These are phyloP conservation scores for Xylaria castorea DNA, from an alignment of 495 filamentous ascomycete genomes.

Conservation along the genomic window DNA sequence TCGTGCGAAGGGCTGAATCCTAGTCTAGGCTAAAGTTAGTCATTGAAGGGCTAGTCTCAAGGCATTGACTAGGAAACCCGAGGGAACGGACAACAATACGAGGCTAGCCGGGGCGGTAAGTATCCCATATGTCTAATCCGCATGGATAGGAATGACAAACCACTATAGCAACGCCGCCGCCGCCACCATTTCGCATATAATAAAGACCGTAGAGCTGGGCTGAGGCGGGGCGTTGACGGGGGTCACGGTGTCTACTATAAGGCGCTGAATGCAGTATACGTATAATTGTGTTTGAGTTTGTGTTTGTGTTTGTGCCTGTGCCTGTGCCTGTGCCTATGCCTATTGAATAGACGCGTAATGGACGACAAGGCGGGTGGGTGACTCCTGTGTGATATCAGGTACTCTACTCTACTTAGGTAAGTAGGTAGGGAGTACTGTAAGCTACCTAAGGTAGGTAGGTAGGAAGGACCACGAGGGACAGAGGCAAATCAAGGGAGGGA, in stretches of 20 bases:
- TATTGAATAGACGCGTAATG: background rate
- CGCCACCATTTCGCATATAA: background rate
- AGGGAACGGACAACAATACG: background rate
- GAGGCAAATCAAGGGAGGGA: background rate
- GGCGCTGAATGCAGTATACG: background rate
- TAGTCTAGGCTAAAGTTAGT: background rate
- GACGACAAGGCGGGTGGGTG: background rate
- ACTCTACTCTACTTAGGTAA: too few relatives aligned
- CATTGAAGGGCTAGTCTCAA: background rate
- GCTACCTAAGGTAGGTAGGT: background rate
- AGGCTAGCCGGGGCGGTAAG: background rate
- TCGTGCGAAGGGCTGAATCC: background rate
- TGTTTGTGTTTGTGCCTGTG: background rate
- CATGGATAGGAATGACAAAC: background rate
- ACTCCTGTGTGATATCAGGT: background rate
- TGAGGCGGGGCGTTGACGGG: background rate
- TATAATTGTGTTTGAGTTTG: background rate
- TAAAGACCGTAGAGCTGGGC: background rate
- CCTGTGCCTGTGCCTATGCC: too few relatives aligned
- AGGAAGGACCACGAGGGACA: background rate
- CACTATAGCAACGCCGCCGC: background rate
- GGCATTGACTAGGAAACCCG: background rate
- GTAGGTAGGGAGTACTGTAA: background rate
- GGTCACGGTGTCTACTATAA: background rate
- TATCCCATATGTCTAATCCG: background rate